A percentile compares a stretch with the other conserved stretches of the same genome.
phyloP scores from a whole-genome alignment of 108 stramenopile genomes.

The Skeletonema potamos region DNA sequence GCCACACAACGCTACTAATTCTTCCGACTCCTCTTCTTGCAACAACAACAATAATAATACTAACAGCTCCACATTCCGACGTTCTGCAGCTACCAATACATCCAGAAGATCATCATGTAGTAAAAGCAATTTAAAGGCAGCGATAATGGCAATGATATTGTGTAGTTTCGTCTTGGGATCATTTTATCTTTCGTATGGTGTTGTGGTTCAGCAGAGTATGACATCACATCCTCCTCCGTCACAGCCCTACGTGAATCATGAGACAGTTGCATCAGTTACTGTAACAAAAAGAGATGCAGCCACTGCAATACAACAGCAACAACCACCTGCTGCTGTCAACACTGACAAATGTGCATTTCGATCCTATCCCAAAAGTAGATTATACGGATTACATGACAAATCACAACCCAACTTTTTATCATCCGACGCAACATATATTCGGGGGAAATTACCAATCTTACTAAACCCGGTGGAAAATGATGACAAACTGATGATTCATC shows the following conservation, averaged over 20 bases:
- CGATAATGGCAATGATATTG: not conserved
- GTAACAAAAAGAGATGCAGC: not conserved
- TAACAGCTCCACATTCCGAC: not conserved
- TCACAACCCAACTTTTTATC: conserved; percentile 56
- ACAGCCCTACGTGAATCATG: not conserved
- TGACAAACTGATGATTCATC: no score
- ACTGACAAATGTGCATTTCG: conserved; percentile 58
- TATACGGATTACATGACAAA: conserved; percentile 44
- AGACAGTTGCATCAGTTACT: not conserved
- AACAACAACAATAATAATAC: not conserved
- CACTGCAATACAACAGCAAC: not conserved
- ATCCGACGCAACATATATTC: conserved; percentile 64
- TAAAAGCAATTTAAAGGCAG: not conserved
- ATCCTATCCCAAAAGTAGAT: conserved; percentile 67
- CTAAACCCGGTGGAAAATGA: conserved; percentile 22
- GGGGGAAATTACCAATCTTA: conserved; percentile 65
- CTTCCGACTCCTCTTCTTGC: not conserved
- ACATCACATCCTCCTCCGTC: not conserved
- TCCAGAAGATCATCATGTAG: not conserved
- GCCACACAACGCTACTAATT: not conserved
- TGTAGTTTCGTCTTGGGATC: not conserved
- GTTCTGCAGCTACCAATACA: not conserved
- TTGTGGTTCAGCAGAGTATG: not conserved
- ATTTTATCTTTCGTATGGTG: not conserved
- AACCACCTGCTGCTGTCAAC: not conserved